Base-by-base conservation (phyloP, 1,139 yeast species). In the Yamadazyma sp. region DNA sequence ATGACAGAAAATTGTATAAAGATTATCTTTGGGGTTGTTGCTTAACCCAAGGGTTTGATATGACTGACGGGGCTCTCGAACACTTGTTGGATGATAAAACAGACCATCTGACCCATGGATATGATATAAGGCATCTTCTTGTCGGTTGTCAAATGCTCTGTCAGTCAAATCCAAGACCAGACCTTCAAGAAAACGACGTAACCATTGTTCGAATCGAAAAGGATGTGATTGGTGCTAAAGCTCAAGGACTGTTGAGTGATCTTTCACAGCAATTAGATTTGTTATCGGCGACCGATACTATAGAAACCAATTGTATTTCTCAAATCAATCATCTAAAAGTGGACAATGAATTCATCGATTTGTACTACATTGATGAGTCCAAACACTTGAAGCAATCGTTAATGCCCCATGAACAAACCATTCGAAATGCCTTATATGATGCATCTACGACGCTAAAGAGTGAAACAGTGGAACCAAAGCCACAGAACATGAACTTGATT, bases 61-160 rank as follows among this genome's bases (percentile, higher is more conserved):
- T 83, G 1, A 62, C 62, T 6, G 50, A 56, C 2, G 46, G 48
- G 0, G 51, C 64, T 13, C 48, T 83, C 6, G 54, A 56, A 0
- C 37, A 50, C 1, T 44, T 82, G 0, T 54, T 78, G 0, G 38
- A 44, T 1, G 47, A 50, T 24, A 37, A 36, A 24, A 47, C 62
- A 6, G 23, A 21, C n/a, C 11, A 21, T 20, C 35, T 24, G 9
- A 10, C 18, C 10, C 20, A n/a, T 7, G 26, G 29, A 9, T 54
- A 56, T 31, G 94, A 86, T 54, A 54, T 87, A 14, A 64, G 95
- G 34, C 67, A 66, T 40, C 67, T 78, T 18, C 56, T 87, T 9
- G 66, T 73, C 54, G 63, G 67, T 6, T 64, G 84, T 29, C 94
- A 87, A 53, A 69, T 76, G 44, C 47, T 80, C 46, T 81, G 86